Conservation (phyloP, 306 rosid genomes). For the Cicer bijugum region DNA sequence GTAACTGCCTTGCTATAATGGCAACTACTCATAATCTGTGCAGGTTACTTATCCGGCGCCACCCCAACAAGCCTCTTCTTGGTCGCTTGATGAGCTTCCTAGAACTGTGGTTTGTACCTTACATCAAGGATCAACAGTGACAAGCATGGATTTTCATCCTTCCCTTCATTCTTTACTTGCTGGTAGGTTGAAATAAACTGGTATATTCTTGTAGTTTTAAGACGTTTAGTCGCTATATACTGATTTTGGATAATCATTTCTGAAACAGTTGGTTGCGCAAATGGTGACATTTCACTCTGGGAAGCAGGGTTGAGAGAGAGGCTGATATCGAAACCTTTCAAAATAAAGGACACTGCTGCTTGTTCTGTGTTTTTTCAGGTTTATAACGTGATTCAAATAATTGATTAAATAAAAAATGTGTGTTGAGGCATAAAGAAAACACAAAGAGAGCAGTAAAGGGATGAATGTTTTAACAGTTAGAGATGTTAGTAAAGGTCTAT, state of each 20-base stretch:
- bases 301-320: conserved; percentile 61
- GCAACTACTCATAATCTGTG: conserved; percentile 34
- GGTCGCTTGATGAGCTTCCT: conserved; percentile 64
- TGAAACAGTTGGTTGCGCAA: conserved; percentile 64
- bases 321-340: conserved; percentile 61
- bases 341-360: conserved; percentile 44
- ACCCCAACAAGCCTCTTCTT: conserved; percentile 52
- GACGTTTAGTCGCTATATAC: not conserved
- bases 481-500: not conserved
- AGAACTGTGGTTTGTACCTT: conserved; percentile 54
- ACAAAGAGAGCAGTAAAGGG: not conserved
- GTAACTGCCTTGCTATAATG: conserved; percentile 5
- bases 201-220: conserved; percentile 3
- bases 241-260: conserved; percentile 41
- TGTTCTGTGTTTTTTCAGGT: conserved; percentile 61
- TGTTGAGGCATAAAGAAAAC: not conserved
- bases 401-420: conserved; percentile 1
- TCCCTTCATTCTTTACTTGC: conserved; percentile 60
- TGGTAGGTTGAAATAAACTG: conserved; percentile 49
- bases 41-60: conserved; percentile 56
- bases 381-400: conserved; percentile 26
- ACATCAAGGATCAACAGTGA: conserved; percentile 57
- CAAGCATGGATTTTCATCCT: conserved; percentile 80
- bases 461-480: conserved; percentile 16
- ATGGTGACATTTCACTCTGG: conserved; percentile 70